Evolutionary conservation across 2,329 filamentous ascomycete genomes (phyloP).

Genomic region (Beauveria sp.): DNA sequence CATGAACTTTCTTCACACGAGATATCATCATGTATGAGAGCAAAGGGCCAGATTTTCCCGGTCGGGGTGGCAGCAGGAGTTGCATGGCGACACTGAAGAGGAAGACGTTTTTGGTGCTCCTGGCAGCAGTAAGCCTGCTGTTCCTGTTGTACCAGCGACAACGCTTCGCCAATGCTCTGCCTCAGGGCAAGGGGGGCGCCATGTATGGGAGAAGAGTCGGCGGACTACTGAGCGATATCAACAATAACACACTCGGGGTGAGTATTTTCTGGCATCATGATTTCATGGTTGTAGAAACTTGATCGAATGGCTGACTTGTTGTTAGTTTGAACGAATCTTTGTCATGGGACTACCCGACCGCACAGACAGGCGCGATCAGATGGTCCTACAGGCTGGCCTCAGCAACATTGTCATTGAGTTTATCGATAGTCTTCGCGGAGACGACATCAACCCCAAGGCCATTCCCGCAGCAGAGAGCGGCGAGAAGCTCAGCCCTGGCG

Average conservation of each 20-base stretch:
- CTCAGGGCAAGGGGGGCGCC: background rate
- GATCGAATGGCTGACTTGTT: background rate
- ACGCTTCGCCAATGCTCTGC: background rate
- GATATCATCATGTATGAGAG: background rate
- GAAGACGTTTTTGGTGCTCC: background rate
- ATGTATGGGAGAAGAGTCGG: background rate
- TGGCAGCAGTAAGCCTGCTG: background rate
- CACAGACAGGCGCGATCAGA: conserved; percentile 41
- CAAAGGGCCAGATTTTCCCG: background rate
- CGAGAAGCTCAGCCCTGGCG: background rate
- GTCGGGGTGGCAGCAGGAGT: background rate
- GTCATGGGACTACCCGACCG: conserved; percentile 42
- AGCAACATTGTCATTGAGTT: conserved; percentile 37
- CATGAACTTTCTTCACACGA: background rate
- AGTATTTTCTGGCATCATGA: background rate
- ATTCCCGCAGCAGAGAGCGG: conserved; percentile 16
- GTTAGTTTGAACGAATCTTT: conserved; percentile 22
- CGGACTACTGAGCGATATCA: conserved; percentile 3
- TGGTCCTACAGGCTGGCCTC: conserved; percentile 37
- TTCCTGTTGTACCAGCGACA: background rate
- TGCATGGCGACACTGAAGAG: background rate
- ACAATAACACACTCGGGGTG: conserved; percentile 8
- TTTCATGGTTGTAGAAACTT: background rate
- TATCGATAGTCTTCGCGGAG: conserved; percentile 34
- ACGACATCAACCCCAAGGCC: conserved; percentile 28